These are phyloP conservation scores for Colletotrichum acutatum DNA, from an alignment of 2,329 filamentous ascomycete species.

Conservation along the genomic window DNA sequence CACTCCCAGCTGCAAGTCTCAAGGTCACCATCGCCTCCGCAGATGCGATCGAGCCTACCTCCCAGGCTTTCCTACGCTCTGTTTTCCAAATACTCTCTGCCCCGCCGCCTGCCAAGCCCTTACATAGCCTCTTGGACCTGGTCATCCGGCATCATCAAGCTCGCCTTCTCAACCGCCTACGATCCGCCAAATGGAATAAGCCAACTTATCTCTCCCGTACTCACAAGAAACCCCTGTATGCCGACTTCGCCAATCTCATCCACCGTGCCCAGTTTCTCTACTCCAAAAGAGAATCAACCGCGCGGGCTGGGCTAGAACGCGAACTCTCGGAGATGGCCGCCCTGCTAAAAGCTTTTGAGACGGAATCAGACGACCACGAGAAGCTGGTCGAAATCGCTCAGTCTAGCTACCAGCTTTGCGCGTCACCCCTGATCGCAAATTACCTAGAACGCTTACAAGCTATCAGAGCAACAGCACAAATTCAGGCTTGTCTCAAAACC, in stretches of 20 bases:
- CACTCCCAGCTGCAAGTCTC: neutral
- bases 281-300: constrained; percentile 20
- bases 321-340: constrained; percentile 18
- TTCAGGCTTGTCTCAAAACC: constrained; percentile 36
- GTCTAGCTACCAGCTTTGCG: constrained; percentile 29
- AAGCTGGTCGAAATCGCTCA: constrained; percentile 18
- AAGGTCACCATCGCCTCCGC: constrained; percentile 31
- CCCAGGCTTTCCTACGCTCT: constrained; percentile 29
- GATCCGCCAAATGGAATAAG: constrained; percentile 34
- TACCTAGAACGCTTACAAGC: constrained; percentile 29
- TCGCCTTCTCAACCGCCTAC: constrained; percentile 36
- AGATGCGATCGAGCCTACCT: constrained; percentile 30
- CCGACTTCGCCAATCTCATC: constrained; percentile 31
- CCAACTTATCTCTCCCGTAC: constrained; percentile 34
- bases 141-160: constrained; percentile 32
- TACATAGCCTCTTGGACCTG: constrained; percentile 5
- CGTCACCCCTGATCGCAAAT: constrained; percentile 7
- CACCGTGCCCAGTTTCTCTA: constrained; percentile 33
- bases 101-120: constrained; percentile 14
- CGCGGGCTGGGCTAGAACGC: constrained; percentile 14
- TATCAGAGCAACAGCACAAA: constrained; percentile 29
- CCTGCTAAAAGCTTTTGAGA: constrained; percentile 30
- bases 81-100: constrained; percentile 16
- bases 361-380: constrained; percentile 11
- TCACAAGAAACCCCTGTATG: constrained; percentile 35